Evolutionary conservation across 2,329 filamentous ascomycete genomes (phyloP).

Genomic region (Ceratocystis harringtonii): DNA sequence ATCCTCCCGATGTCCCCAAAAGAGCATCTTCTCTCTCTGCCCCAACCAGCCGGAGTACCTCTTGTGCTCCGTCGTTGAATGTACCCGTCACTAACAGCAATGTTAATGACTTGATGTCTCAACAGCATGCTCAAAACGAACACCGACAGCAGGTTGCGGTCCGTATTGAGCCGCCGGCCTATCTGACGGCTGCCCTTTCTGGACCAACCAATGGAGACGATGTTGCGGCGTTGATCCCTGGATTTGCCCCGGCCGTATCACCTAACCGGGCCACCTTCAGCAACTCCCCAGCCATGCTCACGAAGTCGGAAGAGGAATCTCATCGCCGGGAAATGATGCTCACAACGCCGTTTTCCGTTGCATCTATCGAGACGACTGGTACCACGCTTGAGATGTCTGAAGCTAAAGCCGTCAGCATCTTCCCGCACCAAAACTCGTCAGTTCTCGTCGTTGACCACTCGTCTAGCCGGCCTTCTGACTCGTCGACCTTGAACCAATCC

Average conservation of each 20-base stretch:
- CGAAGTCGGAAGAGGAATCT: conserved; percentile 9
- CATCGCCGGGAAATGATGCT: conserved; percentile 14
- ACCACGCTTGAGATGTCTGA: conserved; percentile 50
- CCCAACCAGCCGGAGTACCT: conserved; percentile 43
- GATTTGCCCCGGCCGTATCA: conserved; percentile 10
- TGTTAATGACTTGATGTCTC: conserved; percentile 22
- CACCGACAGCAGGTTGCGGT: conserved; percentile 14
- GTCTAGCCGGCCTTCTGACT: conserved; percentile 35
- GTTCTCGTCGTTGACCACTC: conserved; percentile 43
- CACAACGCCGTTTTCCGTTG: conserved; percentile 41
- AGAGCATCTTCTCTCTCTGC: conserved; percentile 48
- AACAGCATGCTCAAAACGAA: background rate
- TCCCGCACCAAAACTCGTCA: conserved; percentile 49
- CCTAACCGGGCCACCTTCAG: background rate
- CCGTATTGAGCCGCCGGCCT: conserved; percentile 21
- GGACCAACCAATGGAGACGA: background rate
- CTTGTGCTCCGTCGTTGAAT: conserved; percentile 40
- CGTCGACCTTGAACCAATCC: conserved; percentile 25
- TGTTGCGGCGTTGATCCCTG: conserved; percentile 6
- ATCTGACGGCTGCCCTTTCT: conserved; percentile 19
- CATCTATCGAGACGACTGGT: conserved; percentile 45
- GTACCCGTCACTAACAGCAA: conserved; percentile 35
- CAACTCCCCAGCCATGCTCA: background rate
- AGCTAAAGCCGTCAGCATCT: conserved; percentile 46
- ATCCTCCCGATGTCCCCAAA: conserved; percentile 40